These are phyloP conservation scores for Fusarium equiseti DNA, from an alignment of 2,329 filamentous ascomycete species.

Conservation along the genomic window DNA sequence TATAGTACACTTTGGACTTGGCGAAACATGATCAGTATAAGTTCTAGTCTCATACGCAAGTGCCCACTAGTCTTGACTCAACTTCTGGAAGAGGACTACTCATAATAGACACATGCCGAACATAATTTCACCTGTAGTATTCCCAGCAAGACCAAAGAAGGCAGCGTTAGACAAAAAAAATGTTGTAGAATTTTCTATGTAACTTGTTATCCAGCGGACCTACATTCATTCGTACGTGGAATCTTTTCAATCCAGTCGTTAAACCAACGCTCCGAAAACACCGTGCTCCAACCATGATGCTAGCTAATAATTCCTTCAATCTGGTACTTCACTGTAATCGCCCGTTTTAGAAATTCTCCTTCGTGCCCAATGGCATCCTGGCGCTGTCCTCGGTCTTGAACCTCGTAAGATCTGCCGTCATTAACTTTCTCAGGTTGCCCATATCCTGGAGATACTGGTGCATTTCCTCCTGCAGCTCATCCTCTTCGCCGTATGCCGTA, in stretches of 20 bases:
- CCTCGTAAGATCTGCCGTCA: conserved; percentile 81
- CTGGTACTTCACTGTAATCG: background rate
- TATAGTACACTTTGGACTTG: background rate
- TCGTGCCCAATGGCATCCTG: conserved; percentile 61
- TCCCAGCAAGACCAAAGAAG: background rate
- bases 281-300: conserved; percentile 46
- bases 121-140: background rate
- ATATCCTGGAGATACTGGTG: conserved; percentile 86
- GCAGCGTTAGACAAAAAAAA: background rate
- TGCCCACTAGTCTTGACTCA: background rate
- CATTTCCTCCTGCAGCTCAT: conserved; percentile 85
- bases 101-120: background rate
- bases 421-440: conserved; percentile 71
- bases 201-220: conserved; percentile 31
- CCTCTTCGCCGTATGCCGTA: conserved; percentile 60
- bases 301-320: conserved; percentile 17
- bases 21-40: background rate
- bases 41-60: no score
- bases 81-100: background rate
- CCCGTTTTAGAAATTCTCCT: conserved; percentile 54
- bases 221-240: conserved; percentile 30
- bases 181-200: conserved; percentile 12
- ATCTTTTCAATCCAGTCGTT: conserved; percentile 27
- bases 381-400: conserved; percentile 73
- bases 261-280: conserved; percentile 47